These are phyloP conservation scores for Cutaneotrichosporon spelunceum DNA, from an alignment of 1,284 basidiomycete genomes.

Conservation along the genomic window DNA sequence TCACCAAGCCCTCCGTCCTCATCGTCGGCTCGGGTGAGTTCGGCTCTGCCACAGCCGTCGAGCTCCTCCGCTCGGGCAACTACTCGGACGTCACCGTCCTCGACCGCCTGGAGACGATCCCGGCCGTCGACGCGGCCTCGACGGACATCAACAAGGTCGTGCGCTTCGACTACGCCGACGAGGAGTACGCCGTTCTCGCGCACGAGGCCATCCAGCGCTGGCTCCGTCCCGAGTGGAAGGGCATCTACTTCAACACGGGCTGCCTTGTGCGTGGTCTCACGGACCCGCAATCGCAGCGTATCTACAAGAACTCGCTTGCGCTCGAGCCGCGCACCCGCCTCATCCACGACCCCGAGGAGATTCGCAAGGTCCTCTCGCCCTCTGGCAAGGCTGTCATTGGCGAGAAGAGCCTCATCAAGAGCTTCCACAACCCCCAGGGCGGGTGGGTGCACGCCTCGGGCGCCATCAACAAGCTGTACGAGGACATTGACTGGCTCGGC, in stretches of 20 bases:
- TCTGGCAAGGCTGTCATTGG: constrained; percentile 5
- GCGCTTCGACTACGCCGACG: constrained; percentile 48
- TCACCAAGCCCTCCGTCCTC: constrained; percentile 53
- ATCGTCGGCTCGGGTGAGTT: constrained; percentile 84
- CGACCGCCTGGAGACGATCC: constrained; percentile 63
- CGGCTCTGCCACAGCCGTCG: constrained; percentile 76
- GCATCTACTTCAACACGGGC: constrained; percentile 62
- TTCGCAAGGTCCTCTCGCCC: constrained; percentile 13
- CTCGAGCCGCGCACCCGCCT: constrained; percentile 15
- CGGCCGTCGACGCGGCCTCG: constrained; percentile 74
- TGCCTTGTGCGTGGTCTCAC: constrained; percentile 1
- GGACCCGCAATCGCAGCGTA: not conserved
- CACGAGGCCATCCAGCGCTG: constrained; percentile 68
- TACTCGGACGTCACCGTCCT: constrained; percentile 62
- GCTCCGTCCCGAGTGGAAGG: constrained; percentile 64
- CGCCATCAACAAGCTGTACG: constrained; percentile 60
- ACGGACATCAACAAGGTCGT: constrained; percentile 79
- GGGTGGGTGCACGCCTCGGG: constrained; percentile 77
- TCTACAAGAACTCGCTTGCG: constrained; percentile 12
- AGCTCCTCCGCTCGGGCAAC: constrained; percentile 67
- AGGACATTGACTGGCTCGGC: constrained; percentile 48
- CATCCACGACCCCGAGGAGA: constrained; percentile 18
- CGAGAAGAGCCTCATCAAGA: constrained; percentile 1
- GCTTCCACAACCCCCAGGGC: constrained; percentile 66
- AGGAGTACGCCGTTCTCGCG: constrained; percentile 63